Base-by-base conservation (phyloP, 2,329 filamentous ascomycete genomes). In the Trichoderma sp. region DNA sequence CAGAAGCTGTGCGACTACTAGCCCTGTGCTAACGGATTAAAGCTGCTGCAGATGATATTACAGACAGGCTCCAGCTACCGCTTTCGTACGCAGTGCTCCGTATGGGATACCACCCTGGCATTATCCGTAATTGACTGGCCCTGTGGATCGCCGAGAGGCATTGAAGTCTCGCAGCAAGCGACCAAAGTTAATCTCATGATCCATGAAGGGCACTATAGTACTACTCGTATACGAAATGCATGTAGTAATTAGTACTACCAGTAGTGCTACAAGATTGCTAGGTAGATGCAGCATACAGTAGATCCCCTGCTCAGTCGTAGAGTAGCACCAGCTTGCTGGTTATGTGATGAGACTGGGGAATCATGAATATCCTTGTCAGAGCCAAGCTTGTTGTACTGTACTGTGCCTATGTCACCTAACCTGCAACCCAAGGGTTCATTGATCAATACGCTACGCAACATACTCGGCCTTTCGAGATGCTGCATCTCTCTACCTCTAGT, bases 51-150 rank as follows among this genome's bases (percentile, higher is more conserved):
- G 49, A 47, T 64, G 21, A 64, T 64, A n/a, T 64, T 55, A 55
- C 13, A 40, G 24, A 35, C n/a, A 56, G n/a, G 53, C 52, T 49
- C 47, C 53, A 66, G 49, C 53, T 66, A 66, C 62, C 57, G 53
- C 62, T 58, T 66, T 66, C 24, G 62, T 66, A n/a, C 61, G 55
- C 35, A 35, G 43, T 21, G 49, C 61, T 64, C 61, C 61, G 61
- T 64, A 47, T 29, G 62, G 53, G 47, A 47, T 66, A 58, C 62
- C 37, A 66, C 62, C 35, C 16, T 57, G 62, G 62, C 13, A 27
- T 47, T 66, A 66, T 40, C 62, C 62, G 62, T 66, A 66, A 66
- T 66, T 66, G 62, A 66, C 35, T 35, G 49, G 47, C 35, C 33
- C 62, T 33, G 53, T 29, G 62, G 53, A n/a, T 57, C 53, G 29